Evolutionary conservation across 192 early-diverging fungal species (phyloP).

Genomic region (Gonapodya sp.): DNA sequence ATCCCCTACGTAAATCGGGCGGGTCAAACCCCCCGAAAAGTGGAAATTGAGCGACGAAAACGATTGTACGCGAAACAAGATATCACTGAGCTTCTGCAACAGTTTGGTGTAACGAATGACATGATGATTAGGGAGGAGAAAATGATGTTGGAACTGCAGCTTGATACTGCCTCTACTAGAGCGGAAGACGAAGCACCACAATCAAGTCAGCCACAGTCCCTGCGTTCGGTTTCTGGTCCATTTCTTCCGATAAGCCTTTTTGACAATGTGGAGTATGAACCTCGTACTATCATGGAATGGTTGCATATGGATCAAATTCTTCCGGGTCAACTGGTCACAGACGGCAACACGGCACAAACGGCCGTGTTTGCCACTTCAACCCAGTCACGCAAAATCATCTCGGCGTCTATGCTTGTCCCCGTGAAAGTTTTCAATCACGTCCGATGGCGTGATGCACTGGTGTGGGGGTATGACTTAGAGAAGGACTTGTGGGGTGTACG

Average conservation of each 20-base stretch:
- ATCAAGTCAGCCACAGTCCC: no score
- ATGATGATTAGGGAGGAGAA: slow-evolving; percentile 14
- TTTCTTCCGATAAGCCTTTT: slow-evolving; percentile 30
- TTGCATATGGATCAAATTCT: slow-evolving; percentile 28
- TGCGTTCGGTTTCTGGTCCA: background rate
- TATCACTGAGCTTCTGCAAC: slow-evolving; percentile 17
- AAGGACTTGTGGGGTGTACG: slow-evolving; percentile 31
- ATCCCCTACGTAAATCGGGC: slow-evolving; percentile 30
- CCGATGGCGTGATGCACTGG: slow-evolving; percentile 35
- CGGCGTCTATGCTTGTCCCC: slow-evolving; percentile 33
- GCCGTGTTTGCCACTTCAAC: no score
- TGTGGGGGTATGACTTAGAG: slow-evolving; percentile 28
- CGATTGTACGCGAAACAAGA: slow-evolving; percentile 31
- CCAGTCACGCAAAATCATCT: no score
- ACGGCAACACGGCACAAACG: no score
- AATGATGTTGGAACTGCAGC: background rate
- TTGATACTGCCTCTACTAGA: background rate
- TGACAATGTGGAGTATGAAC: slow-evolving; percentile 40
- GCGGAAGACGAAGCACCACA: background rate
- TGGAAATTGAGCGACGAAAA: slow-evolving; percentile 45
- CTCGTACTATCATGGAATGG: slow-evolving; percentile 35
- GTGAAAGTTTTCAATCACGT: slow-evolving; percentile 24
- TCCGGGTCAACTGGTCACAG: no score
- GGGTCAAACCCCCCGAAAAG: slow-evolving; percentile 41
- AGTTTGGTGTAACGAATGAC: background rate